Conservation (phyloP, 352 stramenopile genomes). For the Pythium diclinum region DNA sequence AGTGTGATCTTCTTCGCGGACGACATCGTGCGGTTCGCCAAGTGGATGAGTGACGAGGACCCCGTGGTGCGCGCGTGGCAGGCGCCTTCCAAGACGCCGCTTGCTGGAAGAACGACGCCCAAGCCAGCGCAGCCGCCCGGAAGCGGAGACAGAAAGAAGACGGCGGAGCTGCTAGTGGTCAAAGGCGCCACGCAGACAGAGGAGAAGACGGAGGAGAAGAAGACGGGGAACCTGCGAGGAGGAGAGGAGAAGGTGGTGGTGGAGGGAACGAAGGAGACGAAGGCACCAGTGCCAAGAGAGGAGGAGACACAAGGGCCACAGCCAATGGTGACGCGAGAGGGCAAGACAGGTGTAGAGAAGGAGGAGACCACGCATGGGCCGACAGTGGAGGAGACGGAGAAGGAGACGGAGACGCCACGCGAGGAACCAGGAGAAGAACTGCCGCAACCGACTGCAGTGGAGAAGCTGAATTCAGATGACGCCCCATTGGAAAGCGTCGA, state of each 20-base stretch:
- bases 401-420: not conserved
- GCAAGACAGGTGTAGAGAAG: not conserved
- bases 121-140: not conserved
- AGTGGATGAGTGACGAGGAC: conserved; percentile 25
- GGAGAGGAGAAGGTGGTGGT: not conserved
- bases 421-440: not conserved
- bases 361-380: not conserved
- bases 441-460: not conserved
- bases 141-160: not conserved
- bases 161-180: not conserved
- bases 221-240: conserved; percentile 13
- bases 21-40: conserved; percentile 32
- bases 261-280: not conserved
- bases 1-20: conserved; percentile 50
- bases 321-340: not conserved
- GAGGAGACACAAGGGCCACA: not conserved
- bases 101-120: not conserved
- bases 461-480: conserved; percentile 2
- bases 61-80: conserved; percentile 5
- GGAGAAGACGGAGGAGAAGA: not conserved
- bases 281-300: not conserved
- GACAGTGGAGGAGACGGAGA: not conserved
- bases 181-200: not conserved
- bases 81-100: not conserved
- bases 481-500: conserved; percentile 14